Evolutionary conservation across 2,329 filamentous ascomycete genomes (phyloP).

Genomic region (Curvularia eragrostidis): DNA sequence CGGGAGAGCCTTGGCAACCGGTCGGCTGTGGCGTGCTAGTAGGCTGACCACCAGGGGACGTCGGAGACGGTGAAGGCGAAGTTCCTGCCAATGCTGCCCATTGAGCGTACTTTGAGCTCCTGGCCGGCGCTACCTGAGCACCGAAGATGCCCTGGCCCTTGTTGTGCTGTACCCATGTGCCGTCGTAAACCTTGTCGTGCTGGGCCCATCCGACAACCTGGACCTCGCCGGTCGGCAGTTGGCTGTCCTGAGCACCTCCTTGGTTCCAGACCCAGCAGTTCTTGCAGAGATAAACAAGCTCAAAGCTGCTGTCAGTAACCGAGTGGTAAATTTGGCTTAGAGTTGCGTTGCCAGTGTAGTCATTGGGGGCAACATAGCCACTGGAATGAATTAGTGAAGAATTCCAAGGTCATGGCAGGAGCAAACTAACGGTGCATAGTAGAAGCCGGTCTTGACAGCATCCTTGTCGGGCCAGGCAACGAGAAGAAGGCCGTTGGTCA

Average conservation of each 20-base stretch:
- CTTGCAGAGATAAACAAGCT: conserved; percentile 70
- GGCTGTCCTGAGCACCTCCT: conserved; percentile 49
- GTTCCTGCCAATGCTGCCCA: conserved; percentile 50
- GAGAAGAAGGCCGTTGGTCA: conserved; percentile 46
- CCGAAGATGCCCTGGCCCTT: conserved; percentile 64
- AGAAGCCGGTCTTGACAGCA: conserved; percentile 43
- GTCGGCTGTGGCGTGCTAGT: conserved; percentile 37
- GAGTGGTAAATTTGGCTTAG: conserved; percentile 66
- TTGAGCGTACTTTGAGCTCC: conserved; percentile 53
- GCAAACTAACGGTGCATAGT: conserved; percentile 37
- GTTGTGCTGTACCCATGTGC: conserved; percentile 60
- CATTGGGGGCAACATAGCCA: conserved; percentile 65
- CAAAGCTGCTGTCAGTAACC: conserved; percentile 65
- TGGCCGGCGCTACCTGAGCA: conserved; percentile 52
- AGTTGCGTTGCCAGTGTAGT: conserved; percentile 68
- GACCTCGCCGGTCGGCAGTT: conserved; percentile 46
- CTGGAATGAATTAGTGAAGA: conserved; percentile 33
- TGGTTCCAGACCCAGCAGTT: conserved; percentile 56
- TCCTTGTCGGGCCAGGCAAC: conserved; percentile 40
- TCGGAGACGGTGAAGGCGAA: conserved; percentile 29
- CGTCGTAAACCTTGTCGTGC: conserved; percentile 50
- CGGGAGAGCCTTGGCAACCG: conserved; percentile 44
- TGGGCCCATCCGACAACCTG: conserved; percentile 64
- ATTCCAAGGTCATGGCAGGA: too few species aligned
- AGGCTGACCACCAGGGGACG: conserved; percentile 16